Evolutionary conservation across 2,329 filamentous ascomycete genomes (phyloP).

Genomic region (Trichoderma koningiopsis): DNA sequence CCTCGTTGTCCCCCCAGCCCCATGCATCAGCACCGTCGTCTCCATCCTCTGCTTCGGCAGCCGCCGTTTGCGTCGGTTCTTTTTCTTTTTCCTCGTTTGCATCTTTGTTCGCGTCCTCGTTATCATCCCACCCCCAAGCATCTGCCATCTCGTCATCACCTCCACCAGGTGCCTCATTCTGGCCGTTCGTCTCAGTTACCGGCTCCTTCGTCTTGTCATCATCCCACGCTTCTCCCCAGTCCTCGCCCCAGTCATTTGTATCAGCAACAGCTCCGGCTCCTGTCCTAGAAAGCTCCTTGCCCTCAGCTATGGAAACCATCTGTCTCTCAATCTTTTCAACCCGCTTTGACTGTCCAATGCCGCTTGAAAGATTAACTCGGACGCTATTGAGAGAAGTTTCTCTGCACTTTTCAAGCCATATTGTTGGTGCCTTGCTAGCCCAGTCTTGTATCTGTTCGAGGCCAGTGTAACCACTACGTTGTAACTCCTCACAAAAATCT

Average conservation of each 20-base stretch:
- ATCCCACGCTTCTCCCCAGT: constrained; percentile 82
- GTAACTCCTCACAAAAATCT: constrained; percentile 65
- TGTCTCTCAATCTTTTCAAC: constrained; percentile 88
- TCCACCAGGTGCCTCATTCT: constrained; percentile 65
- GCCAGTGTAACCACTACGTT: constrained; percentile 63
- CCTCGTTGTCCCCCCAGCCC: constrained; percentile 75
- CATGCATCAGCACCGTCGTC: constrained; percentile 53
- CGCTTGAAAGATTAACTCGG: constrained; percentile 66
- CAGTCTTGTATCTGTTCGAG: constrained; percentile 71
- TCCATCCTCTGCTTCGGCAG: constrained; percentile 14
- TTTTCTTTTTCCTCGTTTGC: constrained; percentile 14
- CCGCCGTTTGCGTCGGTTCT: neutral
- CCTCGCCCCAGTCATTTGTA: constrained; percentile 68
- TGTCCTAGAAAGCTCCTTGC: constrained; percentile 63
- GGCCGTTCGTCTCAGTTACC: neutral
- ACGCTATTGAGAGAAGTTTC: constrained; percentile 77
- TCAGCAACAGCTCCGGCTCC: constrained; percentile 49
- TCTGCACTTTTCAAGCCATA: constrained; percentile 84
- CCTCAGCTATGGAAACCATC: constrained; percentile 67
- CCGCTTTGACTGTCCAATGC: constrained; percentile 65
- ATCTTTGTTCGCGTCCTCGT: constrained; percentile 40
- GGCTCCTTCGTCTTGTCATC: constrained; percentile 58
- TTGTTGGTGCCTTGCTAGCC: constrained; percentile 75
- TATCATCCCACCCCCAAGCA: constrained; percentile 76
- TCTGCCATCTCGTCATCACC: constrained; percentile 58